phyloP scores from a whole-genome alignment of 1,284 basidiomycete species.

The Vanrija humicola region DNA sequence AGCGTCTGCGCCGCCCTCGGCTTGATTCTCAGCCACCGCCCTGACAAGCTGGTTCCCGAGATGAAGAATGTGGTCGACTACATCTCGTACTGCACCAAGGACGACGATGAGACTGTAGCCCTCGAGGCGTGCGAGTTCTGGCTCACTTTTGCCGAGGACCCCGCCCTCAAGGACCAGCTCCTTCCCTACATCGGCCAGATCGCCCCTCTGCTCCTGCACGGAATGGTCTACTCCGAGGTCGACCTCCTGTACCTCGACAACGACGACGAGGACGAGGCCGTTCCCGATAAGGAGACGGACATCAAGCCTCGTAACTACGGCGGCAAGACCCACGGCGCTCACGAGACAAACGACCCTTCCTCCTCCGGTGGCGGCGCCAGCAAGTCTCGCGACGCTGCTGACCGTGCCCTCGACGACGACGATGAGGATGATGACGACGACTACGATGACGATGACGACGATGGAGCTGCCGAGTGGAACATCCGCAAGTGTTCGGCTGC shows the following conservation, averaged over 20 bases:
- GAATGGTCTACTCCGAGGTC: slow-evolving; percentile 96
- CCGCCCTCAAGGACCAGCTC: slow-evolving; percentile 75
- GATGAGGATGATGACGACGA: slow-evolving; percentile 84
- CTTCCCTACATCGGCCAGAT: slow-evolving; percentile 81
- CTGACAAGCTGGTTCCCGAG: slow-evolving; percentile 95
- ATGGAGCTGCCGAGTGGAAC: slow-evolving; percentile 98
- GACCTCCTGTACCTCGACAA: slow-evolving; percentile 93
- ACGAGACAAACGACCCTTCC: slow-evolving; percentile 54
- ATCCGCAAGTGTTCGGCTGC: slow-evolving; percentile 97
- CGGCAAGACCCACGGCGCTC: slow-evolving; percentile 73
- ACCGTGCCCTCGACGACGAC: slow-evolving; percentile 57
- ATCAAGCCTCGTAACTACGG: slow-evolving; percentile 92
- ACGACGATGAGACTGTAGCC: slow-evolving; percentile 90
- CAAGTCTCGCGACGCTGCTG: slow-evolving; percentile 42
- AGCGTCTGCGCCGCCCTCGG: slow-evolving; percentile 96
- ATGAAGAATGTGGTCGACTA: slow-evolving; percentile 95
- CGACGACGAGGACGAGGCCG: slow-evolving; percentile 75
- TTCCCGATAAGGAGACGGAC: slow-evolving; percentile 89
- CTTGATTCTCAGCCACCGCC: slow-evolving; percentile 81
- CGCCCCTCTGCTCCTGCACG: slow-evolving; percentile 88
- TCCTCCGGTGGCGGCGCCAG: slow-evolving; percentile 20
- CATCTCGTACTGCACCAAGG: slow-evolving; percentile 97
- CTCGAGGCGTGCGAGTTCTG: slow-evolving; percentile 99
- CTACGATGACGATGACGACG: slow-evolving; percentile 90
- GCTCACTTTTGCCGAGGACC: slow-evolving; percentile 97